Conservation (phyloP, 2,329 filamentous ascomycete genomes). For the Colletotrichum sansevieriae region DNA sequence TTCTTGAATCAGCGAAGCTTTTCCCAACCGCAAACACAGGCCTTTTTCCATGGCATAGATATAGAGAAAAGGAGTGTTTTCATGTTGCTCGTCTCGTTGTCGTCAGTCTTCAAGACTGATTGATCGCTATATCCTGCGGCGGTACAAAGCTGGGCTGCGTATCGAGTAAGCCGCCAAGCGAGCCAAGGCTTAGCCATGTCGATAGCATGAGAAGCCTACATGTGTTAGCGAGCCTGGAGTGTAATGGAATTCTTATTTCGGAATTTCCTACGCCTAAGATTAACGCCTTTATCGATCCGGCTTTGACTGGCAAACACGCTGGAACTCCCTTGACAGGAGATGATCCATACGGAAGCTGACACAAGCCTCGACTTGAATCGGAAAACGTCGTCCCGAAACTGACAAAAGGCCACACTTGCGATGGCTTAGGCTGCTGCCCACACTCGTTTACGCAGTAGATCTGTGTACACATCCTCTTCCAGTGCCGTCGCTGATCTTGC, state of each 20-base stretch:
- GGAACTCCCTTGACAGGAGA: neutral
- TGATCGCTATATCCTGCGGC: conserved; percentile 43
- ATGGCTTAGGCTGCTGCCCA: neutral
- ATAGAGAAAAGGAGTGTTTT: conserved; percentile 58
- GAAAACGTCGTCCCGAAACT: neutral
- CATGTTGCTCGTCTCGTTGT: neutral
- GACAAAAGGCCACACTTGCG: neutral
- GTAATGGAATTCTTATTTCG: no score
- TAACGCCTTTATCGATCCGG: conserved; percentile 9
- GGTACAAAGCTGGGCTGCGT: conserved; percentile 19
- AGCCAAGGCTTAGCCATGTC: conserved; percentile 26
- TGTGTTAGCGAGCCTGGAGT: no score
- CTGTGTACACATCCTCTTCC: neutral
- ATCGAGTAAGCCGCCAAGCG: conserved; percentile 2
- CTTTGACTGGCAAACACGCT: neutral
- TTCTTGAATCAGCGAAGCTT: conserved; percentile 69
- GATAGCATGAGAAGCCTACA: conserved; percentile 18
- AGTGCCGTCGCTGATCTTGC: conserved; percentile 3
- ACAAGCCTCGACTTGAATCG: conserved; percentile 5
- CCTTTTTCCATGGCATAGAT: conserved; percentile 70
- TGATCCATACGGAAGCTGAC: neutral
- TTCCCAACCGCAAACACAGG: conserved; percentile 70
- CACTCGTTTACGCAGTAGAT: neutral
- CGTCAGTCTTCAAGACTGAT: neutral
- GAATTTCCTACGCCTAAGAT: conserved; percentile 4